Percentiles rank a stretch among this genome's conserved stretches.
phyloP scores from a whole-genome alignment of 2,329 filamentous ascomycete genomes.

The Sclerotinia nivalis region DNA sequence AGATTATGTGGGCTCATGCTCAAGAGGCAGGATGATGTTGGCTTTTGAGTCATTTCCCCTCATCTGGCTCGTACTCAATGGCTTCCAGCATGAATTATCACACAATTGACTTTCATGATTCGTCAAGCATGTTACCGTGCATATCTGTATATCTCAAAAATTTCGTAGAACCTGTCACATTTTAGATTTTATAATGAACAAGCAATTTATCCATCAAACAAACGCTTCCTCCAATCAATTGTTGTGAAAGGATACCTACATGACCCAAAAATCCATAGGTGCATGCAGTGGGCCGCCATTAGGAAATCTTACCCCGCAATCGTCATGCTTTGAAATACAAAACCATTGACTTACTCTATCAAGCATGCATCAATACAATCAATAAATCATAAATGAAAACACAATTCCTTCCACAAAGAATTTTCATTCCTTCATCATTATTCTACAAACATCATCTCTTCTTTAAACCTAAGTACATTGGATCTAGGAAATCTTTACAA shows the following conservation, averaged over 20 bases:
- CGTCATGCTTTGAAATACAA: conserved; percentile 22
- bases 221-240: conserved; percentile 7
- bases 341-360: neutral
- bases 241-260: neutral
- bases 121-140: neutral
- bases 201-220: neutral
- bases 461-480: neutral
- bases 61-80: neutral
- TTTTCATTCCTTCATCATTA: neutral
- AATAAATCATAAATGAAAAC: conserved; percentile 17
- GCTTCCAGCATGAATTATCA: conserved; percentile 1
- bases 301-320: conserved; percentile 14
- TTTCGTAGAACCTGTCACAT: neutral
- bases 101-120: conserved; percentile 14
- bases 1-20: neutral
- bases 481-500: neutral
- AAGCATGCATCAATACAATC: neutral
- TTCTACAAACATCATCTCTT: neutral
- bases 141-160: neutral
- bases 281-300: conserved; percentile 17
- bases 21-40: neutral
- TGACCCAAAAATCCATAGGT: neutral
- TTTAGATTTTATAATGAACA: neutral
- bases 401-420: neutral
- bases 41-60: conserved; percentile 8